These are phyloP conservation scores for Fusarium phyllophilum DNA, from an alignment of 2,329 filamentous ascomycete species.

Conservation along the genomic window DNA sequence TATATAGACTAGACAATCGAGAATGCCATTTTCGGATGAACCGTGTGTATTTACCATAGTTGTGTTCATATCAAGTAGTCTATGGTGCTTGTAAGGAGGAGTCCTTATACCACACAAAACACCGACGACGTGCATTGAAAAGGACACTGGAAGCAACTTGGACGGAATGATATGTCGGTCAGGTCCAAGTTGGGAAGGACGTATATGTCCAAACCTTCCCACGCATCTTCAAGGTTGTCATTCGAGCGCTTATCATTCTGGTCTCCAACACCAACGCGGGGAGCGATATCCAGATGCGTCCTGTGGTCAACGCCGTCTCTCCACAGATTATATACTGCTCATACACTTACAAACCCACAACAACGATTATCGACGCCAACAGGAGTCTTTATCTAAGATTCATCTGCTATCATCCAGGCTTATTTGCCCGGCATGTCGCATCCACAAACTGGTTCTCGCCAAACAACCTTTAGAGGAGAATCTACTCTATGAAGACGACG, in stretches of 20 bases:
- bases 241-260: conserved; percentile 1
- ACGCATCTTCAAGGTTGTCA: background rate
- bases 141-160: background rate
- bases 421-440: conserved; percentile 40
- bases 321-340: background rate
- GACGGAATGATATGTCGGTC: background rate
- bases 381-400: background rate
- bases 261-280: background rate
- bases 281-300: background rate
- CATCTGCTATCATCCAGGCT: background rate
- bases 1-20: background rate
- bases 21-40: background rate
- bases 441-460: conserved; percentile 50
- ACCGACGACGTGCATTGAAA: background rate
- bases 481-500: conserved; percentile 51
- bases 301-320: background rate
- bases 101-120: background rate
- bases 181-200: background rate
- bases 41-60: background rate
- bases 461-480: conserved; percentile 50
- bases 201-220: background rate
- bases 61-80: background rate
- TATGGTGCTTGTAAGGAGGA: background rate
- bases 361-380: background rate
- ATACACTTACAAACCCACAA: background rate